A percentile compares a stretch with the other conserved stretches of the same genome.
These are phyloP conservation scores for Leccinum longicurvipes DNA, from an alignment of 768 basidiomycete species.

Conservation along the genomic window DNA sequence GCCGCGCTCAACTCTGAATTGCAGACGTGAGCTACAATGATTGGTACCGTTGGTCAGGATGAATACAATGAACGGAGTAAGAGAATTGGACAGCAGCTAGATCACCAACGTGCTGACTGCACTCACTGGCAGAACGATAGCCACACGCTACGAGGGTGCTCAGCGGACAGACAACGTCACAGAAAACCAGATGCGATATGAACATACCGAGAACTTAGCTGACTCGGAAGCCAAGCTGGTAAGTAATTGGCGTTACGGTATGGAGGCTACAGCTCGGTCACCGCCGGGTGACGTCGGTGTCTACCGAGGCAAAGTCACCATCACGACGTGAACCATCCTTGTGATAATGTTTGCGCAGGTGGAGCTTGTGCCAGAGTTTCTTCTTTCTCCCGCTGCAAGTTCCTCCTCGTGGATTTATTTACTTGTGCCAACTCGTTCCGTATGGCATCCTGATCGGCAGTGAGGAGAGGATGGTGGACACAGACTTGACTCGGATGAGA, in stretches of 20 bases:
- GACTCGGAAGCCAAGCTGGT: too few relatives aligned
- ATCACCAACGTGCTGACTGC: constrained; percentile 30
- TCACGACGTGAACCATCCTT: constrained; percentile 27
- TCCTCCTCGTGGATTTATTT: constrained; percentile 47
- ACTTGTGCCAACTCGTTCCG: constrained; percentile 71
- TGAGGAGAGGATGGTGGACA: constrained; percentile 52
- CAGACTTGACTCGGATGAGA: constrained; percentile 11
- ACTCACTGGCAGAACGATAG: constrained; percentile 27
- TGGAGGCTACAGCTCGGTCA: constrained; percentile 19
- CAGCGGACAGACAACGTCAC: constrained; percentile 30
- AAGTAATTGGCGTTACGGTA: too few relatives aligned
- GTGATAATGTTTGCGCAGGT: constrained; percentile 16
- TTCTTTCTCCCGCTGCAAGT: constrained; percentile 43
- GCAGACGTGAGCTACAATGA: constrained; percentile 30
- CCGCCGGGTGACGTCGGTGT: neutral
- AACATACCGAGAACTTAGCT: constrained; percentile 32
- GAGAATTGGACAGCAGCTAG: constrained; percentile 27
- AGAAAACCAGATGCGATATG: constrained; percentile 30
- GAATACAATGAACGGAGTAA: constrained; percentile 25
- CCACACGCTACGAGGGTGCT: constrained; percentile 25
- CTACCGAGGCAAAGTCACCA: constrained; percentile 23
- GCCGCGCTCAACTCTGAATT: constrained; percentile 30
- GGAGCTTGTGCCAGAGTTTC: constrained; percentile 22
- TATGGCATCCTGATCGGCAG: constrained; percentile 56
- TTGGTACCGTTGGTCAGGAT: constrained; percentile 31